Evolutionary conservation across 345 rosid species (phyloP), one percentile per base, ranked within the genome.

Genomic region (Ceriops tagal): DNA sequence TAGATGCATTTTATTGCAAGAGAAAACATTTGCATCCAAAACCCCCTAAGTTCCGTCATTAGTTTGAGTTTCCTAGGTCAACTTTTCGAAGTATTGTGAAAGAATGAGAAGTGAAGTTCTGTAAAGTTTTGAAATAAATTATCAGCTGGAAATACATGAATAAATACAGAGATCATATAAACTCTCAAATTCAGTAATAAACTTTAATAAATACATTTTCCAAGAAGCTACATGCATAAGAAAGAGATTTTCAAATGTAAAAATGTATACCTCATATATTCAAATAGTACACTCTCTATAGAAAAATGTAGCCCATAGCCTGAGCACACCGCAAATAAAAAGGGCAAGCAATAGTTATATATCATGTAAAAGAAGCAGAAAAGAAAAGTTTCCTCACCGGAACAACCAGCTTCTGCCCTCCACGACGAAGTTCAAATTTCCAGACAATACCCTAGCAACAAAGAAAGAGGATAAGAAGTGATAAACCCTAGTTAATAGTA

Each of bases 401-500:
- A 77, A 96, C 74, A 67, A 90, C 81, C 72, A 96, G 80, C 82
- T 90, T 96, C 75, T 96, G 99, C 58, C 89, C 86, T 35, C 95
- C 93, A 47, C 92, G 92, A 62, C 70, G 90, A 78, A 88, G 81
- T 79, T 96, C 99, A 70, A 96, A 77, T 80, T 80, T 92, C 99
- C 98, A 96, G 70, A 81, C 86, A 61, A 89, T 73, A 66, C 99
- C 98, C 99, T 95, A 84, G 63, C 68, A 70, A 65, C 56, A 27
- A 69, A 75, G 63, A 47, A 56, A 26, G 10, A 56, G 10, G 64
- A 70, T 26, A 56, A 28, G 19, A 43, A 43, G 49, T 0, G 19
- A 57, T 27, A 21, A 11, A 34, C 52, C 28, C 13, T 6, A n/a
- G 24, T 19, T 26, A 52, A 59, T 31, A 32, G 21, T 24, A 66